Percentiles rank a stretch among this genome's conserved stretches.
phyloP scores from a whole-genome alignment of 2,329 filamentous ascomycete species.

The Alternaria solani region DNA sequence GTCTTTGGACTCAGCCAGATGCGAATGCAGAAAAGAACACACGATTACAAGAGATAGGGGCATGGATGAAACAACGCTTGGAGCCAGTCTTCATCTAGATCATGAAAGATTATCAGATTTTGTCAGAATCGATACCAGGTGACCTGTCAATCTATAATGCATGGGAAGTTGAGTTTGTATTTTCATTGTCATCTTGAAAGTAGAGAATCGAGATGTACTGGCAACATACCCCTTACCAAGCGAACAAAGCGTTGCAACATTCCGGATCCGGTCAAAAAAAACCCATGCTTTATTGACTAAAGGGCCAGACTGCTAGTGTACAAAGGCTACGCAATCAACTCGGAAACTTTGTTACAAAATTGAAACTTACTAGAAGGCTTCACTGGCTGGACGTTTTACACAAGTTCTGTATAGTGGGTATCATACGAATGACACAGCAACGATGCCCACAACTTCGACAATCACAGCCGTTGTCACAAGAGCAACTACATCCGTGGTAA shows the following conservation, averaged over 20 bases:
- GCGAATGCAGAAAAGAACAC: constrained; percentile 13
- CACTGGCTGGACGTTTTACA: neutral
- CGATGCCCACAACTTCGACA: neutral
- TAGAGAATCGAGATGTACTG: neutral
- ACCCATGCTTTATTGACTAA: neutral
- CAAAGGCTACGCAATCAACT: neutral
- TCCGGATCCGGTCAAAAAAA: neutral
- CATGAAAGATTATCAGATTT: neutral
- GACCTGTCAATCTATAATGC: neutral
- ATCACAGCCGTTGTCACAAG: neutral
- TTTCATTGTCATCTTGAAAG: neutral
- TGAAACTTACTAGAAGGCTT: neutral
- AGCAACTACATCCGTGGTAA: neutral
- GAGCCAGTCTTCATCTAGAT: constrained; percentile 8
- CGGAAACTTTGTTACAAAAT: neutral
- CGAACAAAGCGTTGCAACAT: neutral
- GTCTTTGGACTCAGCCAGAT: constrained; percentile 36
- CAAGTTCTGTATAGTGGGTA: no score
- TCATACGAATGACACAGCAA: neutral
- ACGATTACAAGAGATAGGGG: constrained; percentile 30
- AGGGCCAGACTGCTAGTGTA: neutral
- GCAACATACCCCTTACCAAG: accelerated
- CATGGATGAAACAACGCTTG: constrained; percentile 41
- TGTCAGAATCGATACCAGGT: neutral
- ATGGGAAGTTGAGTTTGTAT: no score